Percentiles rank a stretch among this genome's conserved stretches.
Evolutionary conservation across 176 grass and related monocot genomes (phyloP).

Genomic region (Leersia perrieri): DNA sequence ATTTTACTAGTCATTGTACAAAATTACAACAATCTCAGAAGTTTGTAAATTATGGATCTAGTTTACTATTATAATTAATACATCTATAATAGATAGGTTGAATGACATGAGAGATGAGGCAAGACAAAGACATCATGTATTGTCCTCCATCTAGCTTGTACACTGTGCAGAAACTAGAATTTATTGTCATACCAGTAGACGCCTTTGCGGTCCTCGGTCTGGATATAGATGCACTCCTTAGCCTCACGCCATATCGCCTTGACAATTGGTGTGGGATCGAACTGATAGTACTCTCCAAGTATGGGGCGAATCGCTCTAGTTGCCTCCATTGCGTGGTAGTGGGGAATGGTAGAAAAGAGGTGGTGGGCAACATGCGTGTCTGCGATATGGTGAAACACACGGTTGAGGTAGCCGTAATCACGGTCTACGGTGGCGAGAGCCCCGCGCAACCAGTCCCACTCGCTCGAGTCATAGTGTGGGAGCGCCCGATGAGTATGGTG

Average conservation of each 20-base stretch:
- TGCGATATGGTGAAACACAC: conserved; percentile 91
- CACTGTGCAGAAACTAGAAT: conserved; percentile 41
- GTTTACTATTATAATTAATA: too few species aligned
- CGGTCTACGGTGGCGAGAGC: conserved; percentile 89
- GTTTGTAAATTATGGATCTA: too few species aligned
- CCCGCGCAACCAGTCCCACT: too few species aligned
- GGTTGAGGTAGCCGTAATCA: conserved; percentile 86
- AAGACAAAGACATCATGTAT: too few species aligned
- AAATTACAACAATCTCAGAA: too few species aligned
- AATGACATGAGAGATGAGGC: too few species aligned
- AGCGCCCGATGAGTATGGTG: conserved; percentile 91
- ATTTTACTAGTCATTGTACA: too few species aligned
- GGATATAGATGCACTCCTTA: conserved; percentile 76
- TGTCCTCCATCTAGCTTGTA: too few species aligned
- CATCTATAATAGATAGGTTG: too few species aligned
- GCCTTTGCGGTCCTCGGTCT: conserved; percentile 63
- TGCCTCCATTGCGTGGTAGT: conserved; percentile 94
- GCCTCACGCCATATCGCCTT: conserved; percentile 78
- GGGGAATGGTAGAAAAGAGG: conserved; percentile 96
- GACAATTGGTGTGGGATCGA: conserved; percentile 61
- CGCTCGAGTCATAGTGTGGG: too few species aligned
- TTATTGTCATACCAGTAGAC: conserved; percentile 95
- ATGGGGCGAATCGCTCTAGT: conserved; percentile 83
- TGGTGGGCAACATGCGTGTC: too few species aligned
- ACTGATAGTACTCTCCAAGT: conserved; percentile 87